Conservation (phyloP, 306 rosid species). For the Medicago lupulina region DNA sequence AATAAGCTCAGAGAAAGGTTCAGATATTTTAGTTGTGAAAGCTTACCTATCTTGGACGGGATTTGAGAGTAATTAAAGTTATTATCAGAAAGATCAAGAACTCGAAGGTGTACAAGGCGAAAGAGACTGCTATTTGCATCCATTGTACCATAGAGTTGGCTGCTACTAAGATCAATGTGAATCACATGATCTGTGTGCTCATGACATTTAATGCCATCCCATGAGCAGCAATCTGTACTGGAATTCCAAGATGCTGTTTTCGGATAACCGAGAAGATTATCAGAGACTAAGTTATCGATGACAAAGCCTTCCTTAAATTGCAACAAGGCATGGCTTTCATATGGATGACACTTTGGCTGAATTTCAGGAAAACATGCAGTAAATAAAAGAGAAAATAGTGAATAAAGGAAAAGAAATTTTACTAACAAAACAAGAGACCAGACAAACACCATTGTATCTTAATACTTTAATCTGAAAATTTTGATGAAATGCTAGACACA, state of each 20-base stretch:
- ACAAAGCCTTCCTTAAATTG: slow-evolving; percentile 36
- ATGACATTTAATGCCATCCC: slow-evolving; percentile 45
- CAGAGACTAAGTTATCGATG: slow-evolving; percentile 7
- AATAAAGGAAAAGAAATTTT: not conserved
- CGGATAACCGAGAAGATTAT: slow-evolving; percentile 27
- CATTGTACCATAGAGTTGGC: slow-evolving; percentile 36
- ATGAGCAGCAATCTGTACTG: slow-evolving; percentile 39
- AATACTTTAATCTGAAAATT: not conserved
- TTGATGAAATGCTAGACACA: not conserved
- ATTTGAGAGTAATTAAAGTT: slow-evolving; percentile 43
- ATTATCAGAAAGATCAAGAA: slow-evolving; percentile 41
- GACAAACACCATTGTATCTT: slow-evolving; percentile 18
- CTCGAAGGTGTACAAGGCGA: slow-evolving; percentile 3
- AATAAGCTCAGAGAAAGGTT: not conserved
- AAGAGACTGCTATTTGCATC: slow-evolving; percentile 29
- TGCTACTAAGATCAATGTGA: slow-evolving; percentile 38
- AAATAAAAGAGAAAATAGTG: not conserved
- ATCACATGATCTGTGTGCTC: slow-evolving; percentile 28
- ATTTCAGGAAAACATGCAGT: not conserved
- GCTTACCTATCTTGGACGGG: slow-evolving; percentile 36
- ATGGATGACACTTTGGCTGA: not conserved
- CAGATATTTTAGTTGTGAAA: slow-evolving; percentile 21
- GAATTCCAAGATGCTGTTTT: slow-evolving; percentile 38
- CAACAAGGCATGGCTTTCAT: slow-evolving; percentile 35
- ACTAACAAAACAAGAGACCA: not conserved